Evolutionary conservation across 2,329 filamentous ascomycete genomes (phyloP).

Genomic region (Hymenoscyphus albidus): DNA sequence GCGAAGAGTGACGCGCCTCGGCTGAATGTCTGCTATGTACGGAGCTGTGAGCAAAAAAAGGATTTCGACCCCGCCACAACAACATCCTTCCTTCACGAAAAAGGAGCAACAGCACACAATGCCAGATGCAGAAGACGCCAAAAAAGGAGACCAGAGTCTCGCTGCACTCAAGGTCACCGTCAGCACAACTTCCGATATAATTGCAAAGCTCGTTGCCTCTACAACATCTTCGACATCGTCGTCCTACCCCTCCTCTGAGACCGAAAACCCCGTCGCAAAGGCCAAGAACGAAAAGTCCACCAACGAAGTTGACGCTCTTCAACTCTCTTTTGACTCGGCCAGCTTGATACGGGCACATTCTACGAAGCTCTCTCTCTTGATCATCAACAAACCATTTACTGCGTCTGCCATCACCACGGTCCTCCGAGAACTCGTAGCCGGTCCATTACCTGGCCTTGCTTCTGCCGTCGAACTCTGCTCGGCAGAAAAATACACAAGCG

Average conservation of each 20-base stretch:
- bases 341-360: conserved; percentile 74
- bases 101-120: conserved; percentile 10
- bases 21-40: background rate
- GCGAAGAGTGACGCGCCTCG: background rate
- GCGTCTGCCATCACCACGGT: conserved; percentile 69
- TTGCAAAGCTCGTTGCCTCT: conserved; percentile 22
- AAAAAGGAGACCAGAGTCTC: conserved; percentile 18
- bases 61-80: conserved; percentile 1
- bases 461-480: conserved; percentile 65
- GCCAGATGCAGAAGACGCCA: conserved; percentile 11
- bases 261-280: background rate
- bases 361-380: conserved; percentile 81
- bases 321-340: conserved; percentile 67
- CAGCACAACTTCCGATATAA: conserved; percentile 22
- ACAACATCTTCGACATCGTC: background rate
- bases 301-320: conserved; percentile 52
- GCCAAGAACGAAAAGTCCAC: background rate
- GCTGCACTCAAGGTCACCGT: conserved; percentile 27
- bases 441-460: conserved; percentile 70
- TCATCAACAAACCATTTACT: conserved; percentile 84
- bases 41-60: background rate
- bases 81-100: background rate
- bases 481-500: conserved; percentile 56
- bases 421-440: conserved; percentile 66
- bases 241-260: background rate